phyloP scores from a whole-genome alignment of 805 yeast species.

The Wickerhamiella alocasiicola region DNA sequence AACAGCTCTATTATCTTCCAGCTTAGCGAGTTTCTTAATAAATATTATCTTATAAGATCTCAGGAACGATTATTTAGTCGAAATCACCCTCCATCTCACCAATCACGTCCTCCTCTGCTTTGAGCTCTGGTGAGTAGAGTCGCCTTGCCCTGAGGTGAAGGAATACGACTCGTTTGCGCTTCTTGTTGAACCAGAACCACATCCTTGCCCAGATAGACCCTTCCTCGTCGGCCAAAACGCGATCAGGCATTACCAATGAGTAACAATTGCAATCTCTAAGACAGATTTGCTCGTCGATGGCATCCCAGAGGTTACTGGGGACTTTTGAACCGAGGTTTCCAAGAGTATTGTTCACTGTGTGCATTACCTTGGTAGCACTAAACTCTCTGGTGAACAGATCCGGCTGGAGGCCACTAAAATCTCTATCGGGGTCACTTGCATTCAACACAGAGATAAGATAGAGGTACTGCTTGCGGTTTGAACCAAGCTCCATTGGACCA shows the following conservation, averaged over 20 bases:
- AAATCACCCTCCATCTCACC: constrained; percentile 8
- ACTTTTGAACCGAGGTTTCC: constrained; percentile 38
- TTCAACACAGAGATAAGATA: constrained; percentile 81
- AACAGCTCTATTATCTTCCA: no score
- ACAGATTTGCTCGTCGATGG: constrained; percentile 71
- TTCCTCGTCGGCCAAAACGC: constrained; percentile 46
- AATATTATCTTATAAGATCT: no score
- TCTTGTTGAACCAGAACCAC: constrained; percentile 87
- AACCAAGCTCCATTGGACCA: constrained; percentile 79
- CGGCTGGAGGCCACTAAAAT: constrained; percentile 78
- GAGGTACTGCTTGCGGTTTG: constrained; percentile 81
- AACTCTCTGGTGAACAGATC: constrained; percentile 47
- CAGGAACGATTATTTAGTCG: no score
- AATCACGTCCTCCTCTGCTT: constrained; percentile 28
- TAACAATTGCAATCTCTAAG: constrained; percentile 39
- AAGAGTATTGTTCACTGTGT: constrained; percentile 65
- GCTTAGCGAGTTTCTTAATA: no score
- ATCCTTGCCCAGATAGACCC: constrained; percentile 61
- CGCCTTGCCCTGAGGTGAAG: constrained; percentile 42
- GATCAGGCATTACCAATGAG: constrained; percentile 34
- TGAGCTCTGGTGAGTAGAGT: constrained; percentile 26
- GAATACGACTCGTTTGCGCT: constrained; percentile 82
- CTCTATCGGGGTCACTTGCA: constrained; percentile 92
- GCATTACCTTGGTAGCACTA: constrained; percentile 30
- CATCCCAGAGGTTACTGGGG: constrained; percentile 76